Evolutionary conservation across 2,329 filamentous ascomycete genomes (phyloP).

Genomic region (Fusarium nodosum): DNA sequence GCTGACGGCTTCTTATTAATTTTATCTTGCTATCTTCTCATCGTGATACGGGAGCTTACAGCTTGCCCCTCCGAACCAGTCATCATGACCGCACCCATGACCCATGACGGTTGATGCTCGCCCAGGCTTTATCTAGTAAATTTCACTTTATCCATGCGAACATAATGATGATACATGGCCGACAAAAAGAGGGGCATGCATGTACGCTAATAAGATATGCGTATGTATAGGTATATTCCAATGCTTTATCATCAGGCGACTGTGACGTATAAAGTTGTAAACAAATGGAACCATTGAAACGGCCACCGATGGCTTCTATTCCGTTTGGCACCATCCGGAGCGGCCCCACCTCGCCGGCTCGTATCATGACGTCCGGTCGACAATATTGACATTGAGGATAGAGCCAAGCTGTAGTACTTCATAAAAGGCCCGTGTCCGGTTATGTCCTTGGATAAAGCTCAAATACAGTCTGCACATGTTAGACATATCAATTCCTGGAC

Average conservation of each 20-base stretch:
- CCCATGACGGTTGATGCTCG: constrained; percentile 16
- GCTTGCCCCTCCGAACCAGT: constrained; percentile 12
- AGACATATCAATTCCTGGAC: not conserved
- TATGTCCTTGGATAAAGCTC: not conserved
- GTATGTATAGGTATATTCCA: not conserved
- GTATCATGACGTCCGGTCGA: constrained; percentile 11
- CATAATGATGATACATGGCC: constrained; percentile 22
- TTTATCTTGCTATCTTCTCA: not conserved
- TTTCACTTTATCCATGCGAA: constrained; percentile 17
- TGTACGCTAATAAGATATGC: not conserved
- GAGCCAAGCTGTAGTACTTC: not conserved
- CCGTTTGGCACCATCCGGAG: constrained; percentile 24
- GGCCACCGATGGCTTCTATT: not conserved
- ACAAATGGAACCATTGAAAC: constrained; percentile 7
- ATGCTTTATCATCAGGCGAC: constrained; percentile 6
- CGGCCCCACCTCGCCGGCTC: constrained; percentile 38
- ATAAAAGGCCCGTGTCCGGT: not conserved
- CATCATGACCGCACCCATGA: constrained; percentile 6
- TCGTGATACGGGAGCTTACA: not conserved
- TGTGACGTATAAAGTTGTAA: constrained; percentile 22
- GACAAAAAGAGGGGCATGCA: constrained; percentile 16
- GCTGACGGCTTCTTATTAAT: constrained; percentile 13
- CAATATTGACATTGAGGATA: not conserved
- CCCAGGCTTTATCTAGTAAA: not conserved
- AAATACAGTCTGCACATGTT: not conserved